Evolutionary conservation across 768 basidiomycete genomes (phyloP).

Genomic region (Jaapia argillacea): DNA sequence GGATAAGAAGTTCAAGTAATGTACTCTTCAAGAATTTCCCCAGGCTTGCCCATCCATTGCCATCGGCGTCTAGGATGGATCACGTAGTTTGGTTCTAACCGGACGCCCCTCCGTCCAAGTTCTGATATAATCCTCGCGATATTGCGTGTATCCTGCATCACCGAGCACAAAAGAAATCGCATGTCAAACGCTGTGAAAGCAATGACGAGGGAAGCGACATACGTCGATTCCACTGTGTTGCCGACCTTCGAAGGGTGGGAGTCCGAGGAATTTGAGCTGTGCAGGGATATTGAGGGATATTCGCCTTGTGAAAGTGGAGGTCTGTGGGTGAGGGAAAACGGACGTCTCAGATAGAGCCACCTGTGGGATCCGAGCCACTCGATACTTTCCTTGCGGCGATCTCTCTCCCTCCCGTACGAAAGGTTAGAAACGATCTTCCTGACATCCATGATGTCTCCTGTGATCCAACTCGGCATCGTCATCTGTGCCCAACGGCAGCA

Average conservation of each 20-base stretch:
- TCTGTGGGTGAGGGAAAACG: neutral
- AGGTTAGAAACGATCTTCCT: conserved; percentile 36
- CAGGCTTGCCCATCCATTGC: conserved; percentile 80
- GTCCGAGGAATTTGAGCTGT: conserved; percentile 64
- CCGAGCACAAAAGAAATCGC: too few relatives aligned
- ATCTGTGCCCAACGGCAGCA: conserved; percentile 32
- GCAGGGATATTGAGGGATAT: conserved; percentile 52
- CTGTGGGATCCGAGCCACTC: too few relatives aligned
- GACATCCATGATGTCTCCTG: conserved; percentile 67
- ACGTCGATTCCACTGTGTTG: conserved; percentile 89
- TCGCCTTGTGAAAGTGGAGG: conserved; percentile 15
- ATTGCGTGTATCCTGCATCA: conserved; percentile 91
- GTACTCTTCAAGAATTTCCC: conserved; percentile 48
- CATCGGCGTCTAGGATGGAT: conserved; percentile 60
- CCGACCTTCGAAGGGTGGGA: conserved; percentile 73
- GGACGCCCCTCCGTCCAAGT: conserved; percentile 59
- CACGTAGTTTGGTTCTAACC: conserved; percentile 64
- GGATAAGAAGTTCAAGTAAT: conserved; percentile 4
- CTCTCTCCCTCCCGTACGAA: neutral
- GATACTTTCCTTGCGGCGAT: too few relatives aligned
- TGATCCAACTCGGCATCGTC: conserved; percentile 63
- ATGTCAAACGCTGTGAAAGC: too few relatives aligned
- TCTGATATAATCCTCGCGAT: conserved; percentile 73
- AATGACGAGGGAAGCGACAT: conserved; percentile 26
- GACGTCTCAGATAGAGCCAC: neutral